Conservation (phyloP, 176 grass and related monocot genomes). For the Aegilops longissima region DNA sequence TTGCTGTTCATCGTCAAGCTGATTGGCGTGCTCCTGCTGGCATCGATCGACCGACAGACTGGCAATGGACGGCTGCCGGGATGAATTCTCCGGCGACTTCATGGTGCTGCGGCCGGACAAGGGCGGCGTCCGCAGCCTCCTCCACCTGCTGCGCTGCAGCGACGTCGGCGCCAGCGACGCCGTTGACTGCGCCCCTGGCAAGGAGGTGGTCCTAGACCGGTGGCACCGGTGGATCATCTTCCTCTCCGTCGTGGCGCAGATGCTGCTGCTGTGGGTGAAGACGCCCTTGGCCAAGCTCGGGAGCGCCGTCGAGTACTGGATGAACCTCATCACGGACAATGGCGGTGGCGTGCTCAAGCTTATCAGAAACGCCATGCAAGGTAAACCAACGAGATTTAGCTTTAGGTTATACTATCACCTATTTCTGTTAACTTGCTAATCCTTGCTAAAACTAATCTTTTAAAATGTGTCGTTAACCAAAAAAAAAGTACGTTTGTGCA, state of each 20-base stretch:
- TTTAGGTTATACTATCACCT: not conserved
- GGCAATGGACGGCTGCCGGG: slow-evolving; percentile 22
- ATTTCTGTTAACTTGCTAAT: not conserved
- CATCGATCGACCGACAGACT: not conserved
- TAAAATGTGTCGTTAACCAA: not conserved
- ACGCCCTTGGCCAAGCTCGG: slow-evolving; percentile 48
- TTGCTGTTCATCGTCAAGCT: not conserved
- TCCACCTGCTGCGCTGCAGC: slow-evolving; percentile 53
- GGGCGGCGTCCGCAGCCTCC: slow-evolving; percentile 41
- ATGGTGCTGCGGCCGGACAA: slow-evolving; percentile 66
- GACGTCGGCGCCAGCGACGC: slow-evolving; percentile 45
- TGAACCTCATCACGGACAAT: slow-evolving; percentile 66
- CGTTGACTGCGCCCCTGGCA: slow-evolving; percentile 37
- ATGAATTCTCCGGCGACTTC: slow-evolving; percentile 42
- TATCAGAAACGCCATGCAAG: slow-evolving; percentile 35
- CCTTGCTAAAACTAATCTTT: not conserved
- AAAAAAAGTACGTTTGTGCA: not conserved
- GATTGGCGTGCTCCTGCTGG: not conserved
- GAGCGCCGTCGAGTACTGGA: slow-evolving; percentile 51
- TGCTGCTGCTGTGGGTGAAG: slow-evolving; percentile 48
- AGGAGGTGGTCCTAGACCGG: slow-evolving; percentile 6
- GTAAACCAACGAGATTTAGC: slow-evolving; percentile 13
- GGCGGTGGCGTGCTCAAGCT: slow-evolving; percentile 37
- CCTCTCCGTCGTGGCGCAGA: slow-evolving; percentile 56
- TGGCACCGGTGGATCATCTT: slow-evolving; percentile 53